Conservation (phyloP, 2,329 filamentous ascomycete species). For the Truncatella angustata region DNA sequence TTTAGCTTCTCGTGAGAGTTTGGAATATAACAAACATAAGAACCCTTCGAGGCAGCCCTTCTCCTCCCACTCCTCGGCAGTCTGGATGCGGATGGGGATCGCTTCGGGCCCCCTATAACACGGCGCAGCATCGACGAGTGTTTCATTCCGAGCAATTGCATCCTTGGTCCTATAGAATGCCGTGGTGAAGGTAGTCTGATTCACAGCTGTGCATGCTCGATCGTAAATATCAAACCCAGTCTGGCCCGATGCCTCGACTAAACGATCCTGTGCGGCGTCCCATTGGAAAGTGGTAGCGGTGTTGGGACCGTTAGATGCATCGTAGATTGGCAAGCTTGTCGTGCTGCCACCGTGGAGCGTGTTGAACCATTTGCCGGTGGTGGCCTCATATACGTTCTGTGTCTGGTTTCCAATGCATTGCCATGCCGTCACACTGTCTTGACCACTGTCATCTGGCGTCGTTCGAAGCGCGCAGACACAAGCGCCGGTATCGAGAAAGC, state of each 20-base stretch:
- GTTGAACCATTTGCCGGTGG: constrained; percentile 41
- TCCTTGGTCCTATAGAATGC: constrained; percentile 35
- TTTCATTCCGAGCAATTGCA: constrained; percentile 22
- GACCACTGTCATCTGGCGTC: background rate
- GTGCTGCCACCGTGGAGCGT: constrained; percentile 23
- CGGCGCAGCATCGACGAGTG: constrained; percentile 35
- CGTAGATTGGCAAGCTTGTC: constrained; percentile 28
- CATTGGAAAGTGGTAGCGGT: constrained; percentile 26
- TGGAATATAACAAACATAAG: constrained; percentile 34
- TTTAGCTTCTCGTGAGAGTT: background rate
- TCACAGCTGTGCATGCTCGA: constrained; percentile 39
- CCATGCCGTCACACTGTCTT: constrained; percentile 29
- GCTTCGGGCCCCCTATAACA: constrained; percentile 39
- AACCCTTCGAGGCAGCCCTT: constrained; percentile 41
- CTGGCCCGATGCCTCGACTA: constrained; percentile 23
- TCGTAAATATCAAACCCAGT: constrained; percentile 33
- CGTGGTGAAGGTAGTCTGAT: constrained; percentile 39
- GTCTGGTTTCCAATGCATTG: constrained; percentile 45
- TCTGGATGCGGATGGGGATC: constrained; percentile 39
- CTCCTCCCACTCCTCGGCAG: constrained; percentile 31
- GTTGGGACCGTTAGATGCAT: constrained; percentile 35
- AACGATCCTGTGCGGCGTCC: constrained; percentile 19
- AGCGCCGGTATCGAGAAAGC: constrained; percentile 36
- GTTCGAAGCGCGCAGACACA: constrained; percentile 30
- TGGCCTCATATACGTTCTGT: constrained; percentile 33